Percentiles rank a stretch among this genome's conserved stretches.
These are phyloP conservation scores for Aspergillus fumigatus DNA, from an alignment of 2,329 filamentous ascomycete species.

Conservation along the genomic window DNA sequence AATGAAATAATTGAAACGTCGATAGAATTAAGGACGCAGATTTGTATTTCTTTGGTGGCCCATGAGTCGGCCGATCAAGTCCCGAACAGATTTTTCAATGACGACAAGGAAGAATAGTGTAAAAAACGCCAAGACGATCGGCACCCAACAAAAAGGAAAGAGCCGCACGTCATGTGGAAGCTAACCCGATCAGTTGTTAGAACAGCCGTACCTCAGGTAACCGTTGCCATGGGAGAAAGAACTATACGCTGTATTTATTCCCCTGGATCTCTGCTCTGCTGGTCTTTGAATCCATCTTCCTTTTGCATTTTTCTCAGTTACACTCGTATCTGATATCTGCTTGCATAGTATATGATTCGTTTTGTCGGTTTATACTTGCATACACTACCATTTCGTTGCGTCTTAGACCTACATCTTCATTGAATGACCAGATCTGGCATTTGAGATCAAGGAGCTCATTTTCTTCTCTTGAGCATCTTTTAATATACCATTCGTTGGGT, in stretches of 20 bases:
- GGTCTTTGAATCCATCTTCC: conserved; percentile 23
- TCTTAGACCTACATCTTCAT: conserved; percentile 10
- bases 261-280: conserved; percentile 17
- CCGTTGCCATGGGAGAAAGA: conserved; percentile 38
- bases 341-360: conserved; percentile 29
- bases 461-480: conserved; percentile 11
- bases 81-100: neutral
- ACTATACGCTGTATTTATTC: conserved; percentile 37
- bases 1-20: neutral
- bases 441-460: conserved; percentile 18
- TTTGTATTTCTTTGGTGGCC: neutral
- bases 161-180: conserved; percentile 39
- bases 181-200: conserved; percentile 41
- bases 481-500: neutral
- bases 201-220: conserved; percentile 29
- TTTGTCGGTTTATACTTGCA: conserved; percentile 20
- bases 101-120: conserved; percentile 8
- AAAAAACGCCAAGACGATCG: conserved; percentile 23
- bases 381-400: conserved; percentile 11
- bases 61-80: neutral
- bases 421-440: conserved; percentile 5
- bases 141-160: conserved; percentile 46
- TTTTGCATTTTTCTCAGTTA: conserved; percentile 14
- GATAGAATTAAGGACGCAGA: neutral
- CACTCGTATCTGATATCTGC: conserved; percentile 22